Percentiles rank a stretch among this genome's conserved stretches.
phyloP scores from a whole-genome alignment of 2,329 filamentous ascomycete species.

The Chaetomium olivaceum region DNA sequence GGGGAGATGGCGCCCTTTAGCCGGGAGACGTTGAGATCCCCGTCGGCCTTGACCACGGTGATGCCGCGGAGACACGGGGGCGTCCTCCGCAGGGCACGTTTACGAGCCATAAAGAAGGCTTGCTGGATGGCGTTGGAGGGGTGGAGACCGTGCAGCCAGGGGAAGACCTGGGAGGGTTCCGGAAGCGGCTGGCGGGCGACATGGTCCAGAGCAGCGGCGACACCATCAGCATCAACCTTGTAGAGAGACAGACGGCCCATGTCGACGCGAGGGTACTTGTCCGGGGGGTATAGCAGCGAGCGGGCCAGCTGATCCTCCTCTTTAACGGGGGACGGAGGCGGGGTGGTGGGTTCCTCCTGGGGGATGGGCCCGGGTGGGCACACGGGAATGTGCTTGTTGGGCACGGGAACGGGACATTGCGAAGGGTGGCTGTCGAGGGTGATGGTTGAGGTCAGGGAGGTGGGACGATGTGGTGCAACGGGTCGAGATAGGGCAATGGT shows the following conservation, averaged over 20 bases:
- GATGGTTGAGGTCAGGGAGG: constrained; percentile 37
- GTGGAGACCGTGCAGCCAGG: constrained; percentile 93
- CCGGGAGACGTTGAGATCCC: constrained; percentile 70
- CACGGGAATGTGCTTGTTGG: constrained; percentile 88
- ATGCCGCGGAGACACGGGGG: constrained; percentile 78
- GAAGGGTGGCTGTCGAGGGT: constrained; percentile 41
- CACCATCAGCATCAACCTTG: constrained; percentile 66
- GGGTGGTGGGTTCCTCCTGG: constrained; percentile 58
- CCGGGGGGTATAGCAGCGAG: constrained; percentile 75
- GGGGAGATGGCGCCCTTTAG: constrained; percentile 86
- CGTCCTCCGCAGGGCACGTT: constrained; percentile 67
- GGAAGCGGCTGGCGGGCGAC: constrained; percentile 78
- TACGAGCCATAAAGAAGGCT: constrained; percentile 81
- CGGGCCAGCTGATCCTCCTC: constrained; percentile 56
- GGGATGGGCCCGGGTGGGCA: constrained; percentile 77
- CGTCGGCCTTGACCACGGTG: constrained; percentile 85
- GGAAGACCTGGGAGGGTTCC: constrained; percentile 83
- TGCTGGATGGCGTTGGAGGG: constrained; percentile 85
- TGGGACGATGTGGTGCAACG: constrained; percentile 38
- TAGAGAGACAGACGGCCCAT: constrained; percentile 64
- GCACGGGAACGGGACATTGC: constrained; percentile 53
- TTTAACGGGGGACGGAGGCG: constrained; percentile 65
- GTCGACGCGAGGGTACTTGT: constrained; percentile 56
- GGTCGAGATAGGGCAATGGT: constrained; percentile 53
- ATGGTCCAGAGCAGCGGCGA: constrained; percentile 74